Percentiles rank a stretch among this genome's conserved stretches.
phyloP scores from a whole-genome alignment of 164 flowering plant genomes.

The Vitis riparia region DNA sequence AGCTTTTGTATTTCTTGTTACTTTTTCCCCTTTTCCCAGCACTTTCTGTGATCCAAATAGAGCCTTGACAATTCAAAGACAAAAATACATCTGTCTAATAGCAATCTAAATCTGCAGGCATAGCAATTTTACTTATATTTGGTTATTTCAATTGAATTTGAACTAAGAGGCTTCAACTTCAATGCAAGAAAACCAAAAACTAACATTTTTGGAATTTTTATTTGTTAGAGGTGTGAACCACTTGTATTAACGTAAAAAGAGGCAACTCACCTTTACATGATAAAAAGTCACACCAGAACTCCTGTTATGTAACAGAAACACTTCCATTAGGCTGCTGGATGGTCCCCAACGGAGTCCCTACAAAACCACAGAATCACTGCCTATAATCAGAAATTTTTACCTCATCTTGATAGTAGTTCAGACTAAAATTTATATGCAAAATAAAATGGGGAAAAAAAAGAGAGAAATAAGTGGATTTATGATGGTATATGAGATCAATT shows the following conservation, averaged over 20 bases:
- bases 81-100: too few species aligned
- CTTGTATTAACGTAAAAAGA: slow-evolving; percentile 11
- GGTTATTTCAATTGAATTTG: too few species aligned
- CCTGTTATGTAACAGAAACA: slow-evolving; percentile 47
- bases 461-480: not conserved
- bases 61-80: too few species aligned
- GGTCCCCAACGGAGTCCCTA: slow-evolving; percentile 45
- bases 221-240: slow-evolving; percentile 10
- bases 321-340: slow-evolving; percentile 57
- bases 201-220: not conserved
- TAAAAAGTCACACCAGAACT: slow-evolving; percentile 9
- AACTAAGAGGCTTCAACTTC: too few species aligned
- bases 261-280: slow-evolving; percentile 11
- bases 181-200: not conserved
- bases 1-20: too few species aligned
- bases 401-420: not conserved
- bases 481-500: not conserved
- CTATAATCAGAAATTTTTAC: not conserved
- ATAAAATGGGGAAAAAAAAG: not conserved
- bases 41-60: too few species aligned
- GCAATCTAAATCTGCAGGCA: not conserved
- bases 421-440: not conserved
- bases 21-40: too few species aligned
- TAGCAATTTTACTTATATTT: not conserved
- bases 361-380: slow-evolving; percentile 22